phyloP scores from a whole-genome alignment of 1,139 yeast genomes.

The Debaryomycetaceae sp. region DNA sequence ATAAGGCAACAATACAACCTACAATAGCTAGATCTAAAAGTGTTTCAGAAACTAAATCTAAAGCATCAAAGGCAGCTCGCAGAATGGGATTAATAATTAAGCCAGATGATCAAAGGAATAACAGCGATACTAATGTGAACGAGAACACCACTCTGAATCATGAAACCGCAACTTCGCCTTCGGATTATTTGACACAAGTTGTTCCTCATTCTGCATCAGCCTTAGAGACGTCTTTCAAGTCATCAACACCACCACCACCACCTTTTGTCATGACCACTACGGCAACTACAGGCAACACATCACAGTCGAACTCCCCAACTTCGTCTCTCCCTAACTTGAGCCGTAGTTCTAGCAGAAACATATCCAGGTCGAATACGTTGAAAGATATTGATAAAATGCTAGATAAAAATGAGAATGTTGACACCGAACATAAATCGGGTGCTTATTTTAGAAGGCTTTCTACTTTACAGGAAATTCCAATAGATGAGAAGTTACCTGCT shows the following conservation, averaged over 20 bases:
- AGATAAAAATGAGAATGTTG: slow-evolving; percentile 40
- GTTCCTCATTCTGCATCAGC: slow-evolving; percentile 25
- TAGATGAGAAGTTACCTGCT: slow-evolving; percentile 20
- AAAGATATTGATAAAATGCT: slow-evolving; percentile 39
- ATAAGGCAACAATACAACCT: slow-evolving; percentile 7
- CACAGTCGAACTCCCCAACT: slow-evolving; percentile 5
- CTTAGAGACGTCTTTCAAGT: slow-evolving; percentile 21
- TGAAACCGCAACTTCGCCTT: slow-evolving; percentile 1
- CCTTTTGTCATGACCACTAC: slow-evolving; percentile 15
- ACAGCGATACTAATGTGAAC: slow-evolving; percentile 7
- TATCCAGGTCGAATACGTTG: slow-evolving; percentile 40
- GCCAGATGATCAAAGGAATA: slow-evolving; percentile 18
- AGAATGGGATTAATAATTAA: slow-evolving; percentile 68
- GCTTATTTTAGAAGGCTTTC: slow-evolving; percentile 73
- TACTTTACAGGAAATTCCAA: slow-evolving; percentile 60
- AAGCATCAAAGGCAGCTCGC: slow-evolving; percentile 57
- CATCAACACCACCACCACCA: slow-evolving; percentile 14
- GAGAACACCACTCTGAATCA: slow-evolving; percentile 4
- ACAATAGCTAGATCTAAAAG: slow-evolving; percentile 45
- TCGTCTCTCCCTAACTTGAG: slow-evolving; percentile 9
- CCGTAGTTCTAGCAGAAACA: slow-evolving; percentile 15
- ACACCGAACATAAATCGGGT: slow-evolving; percentile 50
- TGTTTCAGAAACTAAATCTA: slow-evolving; percentile 54
- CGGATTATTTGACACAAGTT: not conserved
- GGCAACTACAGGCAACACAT: slow-evolving; percentile 11